A percentile compares a stretch with the other conserved stretches of the same genome.
Conservation (phyloP, 2,329 filamentous ascomycete species). For the Sclerotinia borealis region DNA sequence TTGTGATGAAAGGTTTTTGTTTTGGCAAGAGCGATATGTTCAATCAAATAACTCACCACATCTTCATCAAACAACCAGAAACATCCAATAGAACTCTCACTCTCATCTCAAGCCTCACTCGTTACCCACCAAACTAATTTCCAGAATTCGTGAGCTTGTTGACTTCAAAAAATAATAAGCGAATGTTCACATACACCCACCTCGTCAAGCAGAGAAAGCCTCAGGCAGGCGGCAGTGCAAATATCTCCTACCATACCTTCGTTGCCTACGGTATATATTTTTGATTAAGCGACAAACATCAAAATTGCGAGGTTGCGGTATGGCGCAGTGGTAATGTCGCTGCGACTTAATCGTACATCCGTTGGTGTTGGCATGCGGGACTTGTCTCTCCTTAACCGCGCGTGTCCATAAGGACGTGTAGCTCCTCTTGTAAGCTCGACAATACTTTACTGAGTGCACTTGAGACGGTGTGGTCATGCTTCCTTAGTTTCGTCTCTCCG, state of each 20-base stretch:
- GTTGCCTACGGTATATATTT: not conserved
- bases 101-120: not conserved
- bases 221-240: not conserved
- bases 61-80: not conserved
- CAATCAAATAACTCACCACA: not conserved
- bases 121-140: not conserved
- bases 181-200: not conserved
- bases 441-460: not conserved
- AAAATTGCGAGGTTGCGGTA: conserved; percentile 1
- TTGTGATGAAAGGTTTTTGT: too few species aligned
- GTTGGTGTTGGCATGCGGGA: not conserved
- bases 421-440: not conserved
- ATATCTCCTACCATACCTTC: not conserved
- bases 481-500: not conserved
- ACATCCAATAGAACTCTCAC: not conserved
- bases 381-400: conserved; percentile 1
- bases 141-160: not conserved
- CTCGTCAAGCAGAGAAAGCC: not conserved
- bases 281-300: not conserved
- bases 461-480: not conserved
- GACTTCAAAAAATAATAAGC: not conserved
- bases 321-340: conserved; percentile 2
- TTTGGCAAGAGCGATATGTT: not conserved
- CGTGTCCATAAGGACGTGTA: not conserved
- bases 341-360: not conserved